phyloP scores from a whole-genome alignment of 768 basidiomycete species.

The Cyathus striatus region DNA sequence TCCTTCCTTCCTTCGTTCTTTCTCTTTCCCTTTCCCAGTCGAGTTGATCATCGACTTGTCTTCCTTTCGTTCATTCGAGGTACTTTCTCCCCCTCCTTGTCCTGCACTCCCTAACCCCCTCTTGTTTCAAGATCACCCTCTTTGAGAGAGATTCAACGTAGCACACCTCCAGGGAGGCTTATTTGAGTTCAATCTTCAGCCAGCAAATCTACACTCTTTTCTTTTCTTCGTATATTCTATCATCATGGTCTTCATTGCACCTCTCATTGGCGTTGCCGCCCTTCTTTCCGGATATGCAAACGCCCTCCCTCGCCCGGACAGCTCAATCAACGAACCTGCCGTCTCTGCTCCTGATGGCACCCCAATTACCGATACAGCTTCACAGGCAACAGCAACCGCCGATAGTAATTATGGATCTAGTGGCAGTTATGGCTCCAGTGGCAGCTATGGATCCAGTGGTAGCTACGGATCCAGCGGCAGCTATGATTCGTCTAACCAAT shows the following conservation, averaged over 20 bases:
- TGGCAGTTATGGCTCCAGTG: slow-evolving; percentile 10
- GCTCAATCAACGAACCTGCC: slow-evolving; percentile 29
- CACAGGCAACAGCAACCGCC: slow-evolving; percentile 8
- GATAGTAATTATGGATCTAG: too few relatives aligned
- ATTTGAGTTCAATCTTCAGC: slow-evolving; percentile 33
- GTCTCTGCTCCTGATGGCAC: slow-evolving; percentile 46
- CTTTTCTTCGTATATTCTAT: slow-evolving; percentile 27
- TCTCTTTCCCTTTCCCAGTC: slow-evolving; percentile 36
- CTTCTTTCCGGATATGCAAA: slow-evolving; percentile 47
- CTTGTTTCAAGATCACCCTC: slow-evolving; percentile 48
- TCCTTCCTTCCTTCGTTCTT: slow-evolving; percentile 21
- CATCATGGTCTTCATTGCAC: slow-evolving; percentile 59
- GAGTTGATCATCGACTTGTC: slow-evolving; percentile 64
- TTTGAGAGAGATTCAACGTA: slow-evolving; percentile 62
- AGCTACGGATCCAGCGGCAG: slow-evolving; percentile 12
- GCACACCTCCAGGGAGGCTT: slow-evolving; percentile 62
- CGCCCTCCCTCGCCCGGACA: slow-evolving; percentile 42
- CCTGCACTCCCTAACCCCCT: slow-evolving; percentile 5
- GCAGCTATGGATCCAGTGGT: slow-evolving; percentile 15
- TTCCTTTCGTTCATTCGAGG: slow-evolving; percentile 52
- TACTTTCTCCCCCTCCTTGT: slow-evolving; percentile 18
- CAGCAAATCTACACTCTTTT: slow-evolving; percentile 42
- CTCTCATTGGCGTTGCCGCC: slow-evolving; percentile 49
- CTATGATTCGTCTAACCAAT: slow-evolving; percentile 6
- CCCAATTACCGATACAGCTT: slow-evolving; percentile 31